A percentile compares a stretch with the other conserved stretches of the same genome.
Conservation (phyloP, 495 filamentous ascomycete genomes). For the Baudoinia panamericana region DNA sequence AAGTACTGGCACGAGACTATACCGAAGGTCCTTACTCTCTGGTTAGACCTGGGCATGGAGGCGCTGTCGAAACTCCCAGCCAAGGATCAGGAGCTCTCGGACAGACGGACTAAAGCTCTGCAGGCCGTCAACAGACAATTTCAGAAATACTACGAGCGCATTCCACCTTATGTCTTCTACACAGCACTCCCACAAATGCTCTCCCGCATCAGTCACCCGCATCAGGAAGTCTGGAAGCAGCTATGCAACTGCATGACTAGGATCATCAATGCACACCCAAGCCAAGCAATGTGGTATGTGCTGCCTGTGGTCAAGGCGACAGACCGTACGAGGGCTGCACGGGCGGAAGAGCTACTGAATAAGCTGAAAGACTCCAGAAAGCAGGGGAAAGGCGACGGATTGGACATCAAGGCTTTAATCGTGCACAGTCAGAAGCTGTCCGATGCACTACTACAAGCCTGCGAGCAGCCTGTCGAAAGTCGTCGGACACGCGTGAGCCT, state of each 20-base stretch:
- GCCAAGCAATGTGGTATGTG: slow-evolving; percentile 87
- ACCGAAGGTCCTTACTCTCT: slow-evolving; percentile 79
- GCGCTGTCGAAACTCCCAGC: slow-evolving; percentile 40
- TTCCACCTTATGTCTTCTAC: slow-evolving; percentile 84
- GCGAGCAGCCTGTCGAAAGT: slow-evolving; percentile 57
- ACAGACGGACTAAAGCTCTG: slow-evolving; percentile 51
- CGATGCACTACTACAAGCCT: slow-evolving; percentile 68
- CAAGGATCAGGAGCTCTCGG: slow-evolving; percentile 32
- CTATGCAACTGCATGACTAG: slow-evolving; percentile 68
- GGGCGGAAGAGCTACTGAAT: slow-evolving; percentile 40
- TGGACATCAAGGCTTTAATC: slow-evolving; percentile 58
- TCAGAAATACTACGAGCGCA: slow-evolving; percentile 54
- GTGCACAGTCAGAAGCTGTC: slow-evolving; percentile 68
- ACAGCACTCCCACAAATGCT: slow-evolving; percentile 86
- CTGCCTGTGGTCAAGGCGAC: slow-evolving; percentile 60
- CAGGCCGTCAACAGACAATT: slow-evolving; percentile 58
- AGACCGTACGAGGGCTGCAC: slow-evolving; percentile 36
- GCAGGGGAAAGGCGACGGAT: slow-evolving; percentile 25
- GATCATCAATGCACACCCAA: slow-evolving; percentile 65
- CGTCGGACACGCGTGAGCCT: slow-evolving; percentile 60
- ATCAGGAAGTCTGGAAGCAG: slow-evolving; percentile 56
- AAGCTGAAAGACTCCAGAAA: slow-evolving; percentile 31
- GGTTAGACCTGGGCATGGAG: slow-evolving; percentile 77
- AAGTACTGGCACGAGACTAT: slow-evolving; percentile 94
- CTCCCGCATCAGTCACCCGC: slow-evolving; percentile 78